Evolutionary conservation across 768 basidiomycete species (phyloP).

Genomic region (Nidularia sp.): DNA sequence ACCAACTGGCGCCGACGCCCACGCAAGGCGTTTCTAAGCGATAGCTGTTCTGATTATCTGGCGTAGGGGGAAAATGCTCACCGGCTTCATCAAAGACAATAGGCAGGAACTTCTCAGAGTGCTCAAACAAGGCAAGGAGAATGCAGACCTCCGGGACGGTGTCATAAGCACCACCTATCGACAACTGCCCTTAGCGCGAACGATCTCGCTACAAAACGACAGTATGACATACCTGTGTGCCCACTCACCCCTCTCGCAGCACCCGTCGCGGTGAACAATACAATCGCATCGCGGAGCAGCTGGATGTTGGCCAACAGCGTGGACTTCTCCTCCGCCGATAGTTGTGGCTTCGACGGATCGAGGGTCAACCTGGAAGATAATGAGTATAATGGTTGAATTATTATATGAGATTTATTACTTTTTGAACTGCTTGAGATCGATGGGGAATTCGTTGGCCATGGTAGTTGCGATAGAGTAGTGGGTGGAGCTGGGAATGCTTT

Average conservation of each 20-base stretch:
- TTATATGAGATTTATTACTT: conserved; percentile 36
- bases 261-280: conserved; percentile 83
- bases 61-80: conserved; percentile 20
- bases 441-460: conserved; percentile 53
- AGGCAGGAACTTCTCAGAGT: conserved; percentile 58
- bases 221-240: conserved; percentile 57
- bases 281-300: conserved; percentile 79
- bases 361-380: conserved; percentile 52
- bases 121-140: conserved; percentile 68
- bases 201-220: neutral
- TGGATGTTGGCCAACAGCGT: conserved; percentile 68
- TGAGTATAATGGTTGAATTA: neutral
- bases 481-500: neutral
- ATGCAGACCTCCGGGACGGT: conserved; percentile 86
- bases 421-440: conserved; percentile 75
- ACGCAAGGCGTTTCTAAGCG: too few species aligned
- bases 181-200: neutral
- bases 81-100: conserved; percentile 82
- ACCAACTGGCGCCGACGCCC: too few species aligned
- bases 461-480: conserved; percentile 11
- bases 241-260: conserved; percentile 85
- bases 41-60: neutral
- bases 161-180: conserved; percentile 58
- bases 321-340: conserved; percentile 59
- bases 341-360: conserved; percentile 61